Evolutionary conservation across 2,329 filamentous ascomycete genomes (phyloP).

Genomic region (Trichocomaceae sp.): DNA sequence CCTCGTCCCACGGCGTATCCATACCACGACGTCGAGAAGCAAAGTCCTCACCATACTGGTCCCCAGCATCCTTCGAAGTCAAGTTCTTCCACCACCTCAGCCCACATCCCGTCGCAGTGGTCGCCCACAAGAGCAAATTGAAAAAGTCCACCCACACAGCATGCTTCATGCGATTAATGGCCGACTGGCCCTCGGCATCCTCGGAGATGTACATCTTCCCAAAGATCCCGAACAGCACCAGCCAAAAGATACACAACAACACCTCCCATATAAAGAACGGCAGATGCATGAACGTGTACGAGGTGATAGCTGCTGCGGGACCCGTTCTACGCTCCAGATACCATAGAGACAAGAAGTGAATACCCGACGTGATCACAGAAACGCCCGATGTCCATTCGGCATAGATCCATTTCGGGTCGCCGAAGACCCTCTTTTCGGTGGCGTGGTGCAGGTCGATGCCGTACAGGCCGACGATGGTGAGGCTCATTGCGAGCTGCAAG

Average conservation of each 20-base stretch:
- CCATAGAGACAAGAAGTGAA: conserved; percentile 61
- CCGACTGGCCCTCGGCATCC: conserved; percentile 55
- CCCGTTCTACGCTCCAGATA: conserved; percentile 23
- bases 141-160: conserved; percentile 77
- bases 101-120: conserved; percentile 45
- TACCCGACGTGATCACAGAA: conserved; percentile 55
- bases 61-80: neutral
- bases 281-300: conserved; percentile 19
- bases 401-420: conserved; percentile 69
- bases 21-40: no score
- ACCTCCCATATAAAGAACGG: conserved; percentile 61
- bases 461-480: conserved; percentile 74
- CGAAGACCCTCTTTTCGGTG: conserved; percentile 43
- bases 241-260: conserved; percentile 70
- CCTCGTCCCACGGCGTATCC: neutral
- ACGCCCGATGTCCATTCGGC: conserved; percentile 64
- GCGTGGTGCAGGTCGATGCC: conserved; percentile 59
- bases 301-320: conserved; percentile 19
- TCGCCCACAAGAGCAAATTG: conserved; percentile 69
- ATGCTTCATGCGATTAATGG: conserved; percentile 71
- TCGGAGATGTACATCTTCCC: conserved; percentile 71
- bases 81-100: conserved; percentile 22
- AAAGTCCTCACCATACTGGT: neutral
- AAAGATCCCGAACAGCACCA: conserved; percentile 76
- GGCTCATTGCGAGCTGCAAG: conserved; percentile 66